phyloP scores from a whole-genome alignment of 2,329 filamentous ascomycete species.

The Penicillium corylophilum region DNA sequence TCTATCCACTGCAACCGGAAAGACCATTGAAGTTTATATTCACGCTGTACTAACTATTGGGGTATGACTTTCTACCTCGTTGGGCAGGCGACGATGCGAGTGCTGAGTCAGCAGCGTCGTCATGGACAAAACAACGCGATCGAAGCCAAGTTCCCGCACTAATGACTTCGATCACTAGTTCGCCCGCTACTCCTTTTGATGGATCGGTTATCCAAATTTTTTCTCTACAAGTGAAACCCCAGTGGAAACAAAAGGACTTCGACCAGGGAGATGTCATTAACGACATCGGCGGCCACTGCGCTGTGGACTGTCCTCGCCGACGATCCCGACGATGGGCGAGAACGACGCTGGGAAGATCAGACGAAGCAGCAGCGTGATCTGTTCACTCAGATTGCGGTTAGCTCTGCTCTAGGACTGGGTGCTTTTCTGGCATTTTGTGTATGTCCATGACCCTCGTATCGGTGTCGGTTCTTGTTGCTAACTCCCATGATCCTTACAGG shows the following conservation, averaged over 20 bases:
- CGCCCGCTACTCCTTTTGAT: not conserved
- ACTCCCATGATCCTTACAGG: slow-evolving; percentile 46
- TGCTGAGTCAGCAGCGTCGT: slow-evolving; percentile 2
- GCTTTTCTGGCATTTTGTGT: slow-evolving; percentile 50
- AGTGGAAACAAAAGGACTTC: not conserved
- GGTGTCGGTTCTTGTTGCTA: slow-evolving; percentile 3
- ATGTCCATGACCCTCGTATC: slow-evolving; percentile 17
- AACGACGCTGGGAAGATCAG: slow-evolving; percentile 32
- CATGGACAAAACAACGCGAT: slow-evolving; percentile 5
- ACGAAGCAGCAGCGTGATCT: slow-evolving; percentile 39
- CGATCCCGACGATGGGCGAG: slow-evolving; percentile 12
- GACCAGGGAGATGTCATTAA: slow-evolving; percentile 29
- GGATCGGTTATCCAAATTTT: slow-evolving; percentile 1
- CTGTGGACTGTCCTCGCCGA: slow-evolving; percentile 22
- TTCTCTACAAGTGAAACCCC: too few relatives aligned
- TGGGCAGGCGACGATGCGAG: too few relatives aligned
- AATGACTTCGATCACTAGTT: not conserved
- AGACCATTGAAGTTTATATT: too few relatives aligned
- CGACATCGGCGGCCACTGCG: slow-evolving; percentile 26
- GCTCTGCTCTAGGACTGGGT: slow-evolving; percentile 41
- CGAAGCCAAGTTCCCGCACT: not conserved
- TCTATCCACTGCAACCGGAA: too few relatives aligned
- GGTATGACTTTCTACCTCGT: too few relatives aligned
- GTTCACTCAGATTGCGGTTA: slow-evolving; percentile 47
- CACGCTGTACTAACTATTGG: too few relatives aligned